Percentiles rank a stretch among this genome's conserved stretches.
Evolutionary conservation across 1,284 basidiomycete species (phyloP).

Genomic region (Cryptococcus neoformans): DNA sequence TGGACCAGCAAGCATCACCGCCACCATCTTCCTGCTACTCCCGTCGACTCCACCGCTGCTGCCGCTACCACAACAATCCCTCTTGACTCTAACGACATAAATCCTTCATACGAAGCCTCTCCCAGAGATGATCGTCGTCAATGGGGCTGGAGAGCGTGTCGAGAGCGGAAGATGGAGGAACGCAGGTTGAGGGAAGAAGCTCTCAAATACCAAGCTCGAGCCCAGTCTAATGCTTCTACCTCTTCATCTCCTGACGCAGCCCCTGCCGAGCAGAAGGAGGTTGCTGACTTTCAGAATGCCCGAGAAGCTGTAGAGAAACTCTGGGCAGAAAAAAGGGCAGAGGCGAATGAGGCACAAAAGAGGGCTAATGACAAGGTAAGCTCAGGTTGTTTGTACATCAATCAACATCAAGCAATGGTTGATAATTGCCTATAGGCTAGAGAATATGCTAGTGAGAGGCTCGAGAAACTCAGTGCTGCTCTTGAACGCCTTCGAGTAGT

Average conservation of each 20-base stretch:
- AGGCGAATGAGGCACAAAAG: constrained; percentile 13
- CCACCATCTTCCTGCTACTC: not conserved
- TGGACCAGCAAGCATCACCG: not conserved
- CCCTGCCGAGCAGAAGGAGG: not conserved
- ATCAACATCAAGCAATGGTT: not conserved
- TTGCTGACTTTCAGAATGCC: constrained; percentile 16
- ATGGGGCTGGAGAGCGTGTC: constrained; percentile 1
- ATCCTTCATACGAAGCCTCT: not conserved
- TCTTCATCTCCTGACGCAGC: not conserved
- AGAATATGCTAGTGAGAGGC: constrained; percentile 27
- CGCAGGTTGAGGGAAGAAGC: not conserved
- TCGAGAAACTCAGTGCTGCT: constrained; percentile 24
- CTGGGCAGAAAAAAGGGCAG: constrained; percentile 21
- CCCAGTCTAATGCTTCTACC: not conserved
- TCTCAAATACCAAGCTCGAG: not conserved
- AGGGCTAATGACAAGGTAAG: constrained; percentile 22
- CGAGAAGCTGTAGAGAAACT: constrained; percentile 21
- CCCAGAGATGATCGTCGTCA: not conserved
- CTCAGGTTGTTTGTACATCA: not conserved
- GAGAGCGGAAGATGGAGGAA: constrained; percentile 1
- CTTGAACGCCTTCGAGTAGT: constrained; percentile 27
- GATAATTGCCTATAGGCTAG: constrained; percentile 10
- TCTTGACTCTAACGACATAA: too few relatives aligned
- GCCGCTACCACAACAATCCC: not conserved
- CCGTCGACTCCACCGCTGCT: not conserved